Base-by-base conservation (phyloP, 2,329 filamentous ascomycete genomes). In the Mariannaea elegans region DNA sequence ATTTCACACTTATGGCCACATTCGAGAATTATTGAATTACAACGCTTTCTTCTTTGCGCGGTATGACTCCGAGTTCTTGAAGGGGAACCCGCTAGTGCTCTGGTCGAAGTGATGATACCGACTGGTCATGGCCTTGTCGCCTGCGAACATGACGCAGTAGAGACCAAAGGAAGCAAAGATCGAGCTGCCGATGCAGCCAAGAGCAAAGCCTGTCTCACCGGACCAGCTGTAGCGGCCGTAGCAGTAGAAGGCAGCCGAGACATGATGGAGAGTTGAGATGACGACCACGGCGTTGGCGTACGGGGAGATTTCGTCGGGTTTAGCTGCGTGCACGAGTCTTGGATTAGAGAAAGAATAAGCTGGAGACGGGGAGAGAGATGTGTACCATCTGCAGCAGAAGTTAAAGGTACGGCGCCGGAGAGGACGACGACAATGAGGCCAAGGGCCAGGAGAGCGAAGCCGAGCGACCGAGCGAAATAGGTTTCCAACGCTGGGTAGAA, bases 391-490 rank as follows among this genome's bases (percentile, higher is more conserved):
- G 72, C 70, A 21, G 73, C 73, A n/a, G 84, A 82, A 1, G 81
- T 83, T 12, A 93, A 76, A 1, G 91, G 91, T 5, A 94, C 80
- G 2, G 84, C 83, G 45, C 91, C 92, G 0, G 90, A 90, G 27
- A 94, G 82, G 32, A 92, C 80, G 34, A 93, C 76, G n/a, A 84
- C 82, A 12, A 90, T 76, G 7, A 88, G 71, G 29, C 87, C 87
- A 24, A 94, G 77, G 9, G 87, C 79, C 19, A 93, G 78, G 42
- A 93, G 82, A 27, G 87, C 79, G 56, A 94, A 79, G 63, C 90
- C 91, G 1, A 93, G 82, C 24, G 84, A 86, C 39, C 91, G 89
- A 50, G 87, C 87, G 73, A 94, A 88, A 81, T 94, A 94, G 56
- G 85, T 77, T 75, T 93, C 90, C 29, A 92, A 80, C 21, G 61